Percentiles rank a stretch among this genome's conserved stretches.
phyloP scores from a whole-genome alignment of 495 filamentous ascomycete genomes.

The Xylaria sp. region DNA sequence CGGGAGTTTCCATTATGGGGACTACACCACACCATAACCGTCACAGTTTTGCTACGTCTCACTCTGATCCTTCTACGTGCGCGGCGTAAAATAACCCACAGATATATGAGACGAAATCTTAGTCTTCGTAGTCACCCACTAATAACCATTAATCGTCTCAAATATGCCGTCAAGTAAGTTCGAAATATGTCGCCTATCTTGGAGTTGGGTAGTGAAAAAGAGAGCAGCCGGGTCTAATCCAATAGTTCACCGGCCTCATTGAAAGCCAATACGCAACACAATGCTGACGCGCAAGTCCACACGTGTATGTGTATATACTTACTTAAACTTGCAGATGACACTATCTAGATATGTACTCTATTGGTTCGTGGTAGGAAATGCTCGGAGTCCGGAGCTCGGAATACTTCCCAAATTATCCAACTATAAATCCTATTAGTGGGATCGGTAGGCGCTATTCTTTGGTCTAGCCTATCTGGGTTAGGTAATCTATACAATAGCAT shows the following conservation, averaged over 20 bases:
- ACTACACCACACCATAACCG: background rate
- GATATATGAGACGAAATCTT: background rate
- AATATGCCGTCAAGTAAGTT: background rate
- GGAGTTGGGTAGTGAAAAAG: background rate
- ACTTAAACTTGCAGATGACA: background rate
- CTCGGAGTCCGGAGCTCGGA: conserved; percentile 9
- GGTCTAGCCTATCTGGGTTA: too few species aligned
- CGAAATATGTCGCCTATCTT: background rate
- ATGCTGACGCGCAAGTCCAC: background rate
- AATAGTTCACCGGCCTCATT: background rate
- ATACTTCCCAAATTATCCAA: background rate
- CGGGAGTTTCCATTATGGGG: background rate
- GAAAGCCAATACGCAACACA: background rate
- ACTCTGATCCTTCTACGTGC: too few species aligned
- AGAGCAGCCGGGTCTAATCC: background rate
- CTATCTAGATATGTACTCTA: too few species aligned
- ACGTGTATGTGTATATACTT: too few species aligned
- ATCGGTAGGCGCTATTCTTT: too few species aligned
- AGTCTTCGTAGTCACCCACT: background rate
- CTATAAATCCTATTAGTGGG: too few species aligned
- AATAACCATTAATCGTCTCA: background rate
- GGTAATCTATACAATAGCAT: too few species aligned
- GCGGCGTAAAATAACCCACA: too few species aligned
- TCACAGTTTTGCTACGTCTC: background rate
- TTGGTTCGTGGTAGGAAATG: background rate